A percentile compares a stretch with the other conserved stretches of the same genome.
phyloP scores from a whole-genome alignment of 1,284 basidiomycete species.

The Malassezia nana region DNA sequence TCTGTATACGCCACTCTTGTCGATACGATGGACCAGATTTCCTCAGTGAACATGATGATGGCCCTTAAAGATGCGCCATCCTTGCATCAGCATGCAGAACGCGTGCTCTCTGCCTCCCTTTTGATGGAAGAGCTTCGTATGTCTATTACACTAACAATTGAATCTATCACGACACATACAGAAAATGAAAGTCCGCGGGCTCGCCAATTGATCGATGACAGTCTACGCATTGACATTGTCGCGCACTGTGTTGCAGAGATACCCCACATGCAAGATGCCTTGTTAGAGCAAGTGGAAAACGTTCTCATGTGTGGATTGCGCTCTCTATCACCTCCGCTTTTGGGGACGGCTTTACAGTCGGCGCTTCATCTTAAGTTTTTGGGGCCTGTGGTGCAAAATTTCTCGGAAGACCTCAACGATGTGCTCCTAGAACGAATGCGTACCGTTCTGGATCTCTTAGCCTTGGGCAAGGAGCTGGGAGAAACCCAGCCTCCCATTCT shows the following conservation, averaged over 20 bases:
- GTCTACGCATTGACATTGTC: neutral
- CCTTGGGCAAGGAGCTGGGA: conserved; percentile 5
- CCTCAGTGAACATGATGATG: neutral
- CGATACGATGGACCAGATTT: conserved; percentile 3
- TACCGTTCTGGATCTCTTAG: conserved; percentile 1
- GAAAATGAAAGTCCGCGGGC: neutral
- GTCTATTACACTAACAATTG: neutral
- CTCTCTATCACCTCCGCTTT: conserved; percentile 4
- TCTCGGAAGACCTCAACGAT: conserved; percentile 6
- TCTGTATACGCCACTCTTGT: neutral
- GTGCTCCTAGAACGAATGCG: conserved; percentile 8
- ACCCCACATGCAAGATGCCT: neutral
- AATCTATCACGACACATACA: neutral
- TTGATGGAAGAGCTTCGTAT: neutral
- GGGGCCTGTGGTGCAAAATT: neutral
- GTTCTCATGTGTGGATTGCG: conserved; percentile 11
- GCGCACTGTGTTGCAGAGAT: neutral
- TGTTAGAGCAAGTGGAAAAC: conserved; percentile 10
- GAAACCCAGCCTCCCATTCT: conserved; percentile 7
- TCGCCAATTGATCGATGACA: neutral
- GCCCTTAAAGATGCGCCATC: neutral
- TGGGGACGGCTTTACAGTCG: conserved; percentile 3
- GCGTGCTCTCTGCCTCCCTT: neutral
- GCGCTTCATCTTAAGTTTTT: neutral
- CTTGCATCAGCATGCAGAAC: conserved; percentile 5